Evolutionary conservation across 176 grass and related monocot species (phyloP), one percentile per base, ranked within the genome.

Genomic region (Carex littledalei): DNA sequence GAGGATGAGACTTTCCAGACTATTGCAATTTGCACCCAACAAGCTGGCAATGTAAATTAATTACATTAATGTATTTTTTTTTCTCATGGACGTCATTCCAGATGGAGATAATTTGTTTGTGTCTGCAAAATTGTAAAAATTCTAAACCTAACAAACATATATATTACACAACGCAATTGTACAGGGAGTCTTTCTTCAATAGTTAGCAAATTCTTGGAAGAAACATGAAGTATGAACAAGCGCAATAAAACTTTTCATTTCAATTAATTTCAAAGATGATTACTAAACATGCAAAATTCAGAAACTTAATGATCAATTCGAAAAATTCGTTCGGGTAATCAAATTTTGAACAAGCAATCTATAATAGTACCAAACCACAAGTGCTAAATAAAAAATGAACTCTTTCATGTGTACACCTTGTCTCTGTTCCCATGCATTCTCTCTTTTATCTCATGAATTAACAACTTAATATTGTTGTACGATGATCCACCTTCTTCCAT

Each of bases 401-500:
- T 49, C 18, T 73, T 47, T 49, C 13, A 21, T n/a, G n/a, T 80
- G 53, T 80, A 58, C 17, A 59, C 17, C 77, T 59, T 18, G 17
- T 35, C 77, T 80, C 39, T 60, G 0, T 59, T 72, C 2, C 50
- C 50, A 34, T 60, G 54, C 78, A 81, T 63, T 63, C 32, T 75
- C 84, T 88, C 22, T 24, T 57, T 3, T 55, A 86, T 67, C 7
- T 91, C 78, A 18, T 86, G 35, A 53, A 84, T 21, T 26, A 91
- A 78, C 57, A 80, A 77, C 4, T 49, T 35, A 8, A 86, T 3
- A 53, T 88, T 88, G 57, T 66, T 41, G 78, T 82, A 61, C 3
- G 84, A 92, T 18, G 87, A 92, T 2, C 82, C 85, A 8, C 82
- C 90, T 61, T 62, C 60, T 57, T 47, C 81, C 82, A 89, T 74